Base-by-base conservation (phyloP, 768 basidiomycete genomes). In the Chlorophyllum brunneum region DNA sequence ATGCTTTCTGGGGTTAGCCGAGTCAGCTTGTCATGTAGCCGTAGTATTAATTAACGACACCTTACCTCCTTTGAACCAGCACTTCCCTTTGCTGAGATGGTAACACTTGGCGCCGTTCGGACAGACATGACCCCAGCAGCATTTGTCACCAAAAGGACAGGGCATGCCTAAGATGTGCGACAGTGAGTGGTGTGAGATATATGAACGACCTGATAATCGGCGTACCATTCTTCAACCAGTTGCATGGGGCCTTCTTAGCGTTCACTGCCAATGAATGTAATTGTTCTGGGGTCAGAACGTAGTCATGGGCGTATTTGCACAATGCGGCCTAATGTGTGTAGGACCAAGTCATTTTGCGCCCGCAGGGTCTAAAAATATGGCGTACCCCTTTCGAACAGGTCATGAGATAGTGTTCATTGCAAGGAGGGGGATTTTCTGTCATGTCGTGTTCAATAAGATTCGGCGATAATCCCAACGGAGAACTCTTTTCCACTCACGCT, bases 251-350 rank as follows among this genome's bases (percentile, higher is more conserved):
- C 58, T 91, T 91, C 70, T 89, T 90, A 22, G 89, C 89, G 60
- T 85, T 88, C 61, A 73, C 78, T 26, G 86, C 77, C 62, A 92
- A 67, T n/a, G 77, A 78, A 24, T 78, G 77, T 54, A 90, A 70
- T 64, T 92, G 88, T 41, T 88, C 88, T 4, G 78, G 72, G 1
- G 83, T 84, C 50, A 92, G 67, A 39, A 78, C 67, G 62, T 90
- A 91, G 54, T 89, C 86, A 67, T 92, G 89, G 38, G 88, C 88
- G 68, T 91, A 92, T 69, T 86, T 89, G 79, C 89, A 92, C 39
- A 78, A 72, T 29, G 77, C 77, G 36, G 74, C 66, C 82, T 85
- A 62, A 52, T 23, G 8, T 9, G n/a, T n/a, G n/a, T n/a, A n/a
- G n/a, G n/a, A n/a, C n/a, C n/a, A 43, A 63, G 59, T 26, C 26